A percentile compares a stretch with the other conserved stretches of the same genome.
Conservation (phyloP, 2,329 filamentous ascomycete genomes). For the Monosporascus sp. region DNA sequence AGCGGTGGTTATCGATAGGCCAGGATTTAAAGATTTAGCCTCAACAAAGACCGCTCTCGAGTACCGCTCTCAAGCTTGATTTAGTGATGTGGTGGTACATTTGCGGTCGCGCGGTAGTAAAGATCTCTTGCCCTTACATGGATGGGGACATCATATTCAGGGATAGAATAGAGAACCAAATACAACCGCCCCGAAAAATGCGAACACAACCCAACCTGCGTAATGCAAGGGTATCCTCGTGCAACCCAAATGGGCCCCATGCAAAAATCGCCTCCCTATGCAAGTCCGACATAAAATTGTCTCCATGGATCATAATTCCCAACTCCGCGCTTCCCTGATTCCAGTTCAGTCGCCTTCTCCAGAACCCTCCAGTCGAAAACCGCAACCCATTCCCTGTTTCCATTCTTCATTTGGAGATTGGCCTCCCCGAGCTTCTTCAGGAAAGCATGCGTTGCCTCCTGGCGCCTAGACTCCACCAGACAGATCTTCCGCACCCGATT, state of each 20-base stretch:
- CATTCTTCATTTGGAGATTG: slow-evolving; percentile 20
- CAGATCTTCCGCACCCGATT: slow-evolving; percentile 26
- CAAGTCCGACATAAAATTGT: slow-evolving; percentile 38
- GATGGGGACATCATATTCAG: too few species aligned
- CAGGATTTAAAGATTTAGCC: too few species aligned
- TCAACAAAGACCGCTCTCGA: too few species aligned
- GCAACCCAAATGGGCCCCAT: neutral
- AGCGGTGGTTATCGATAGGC: too few species aligned
- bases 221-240: neutral
- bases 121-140: too few species aligned
- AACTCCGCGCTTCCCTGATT: slow-evolving; percentile 29
- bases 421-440: slow-evolving; percentile 27
- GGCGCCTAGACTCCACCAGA: slow-evolving; percentile 35
- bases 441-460: slow-evolving; percentile 27
- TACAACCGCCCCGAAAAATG: too few species aligned
- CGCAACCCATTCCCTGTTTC: slow-evolving; percentile 31
- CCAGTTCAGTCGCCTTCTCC: slow-evolving; percentile 33
- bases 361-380: slow-evolving; percentile 45
- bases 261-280: slow-evolving; percentile 19
- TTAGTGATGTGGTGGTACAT: too few species aligned
- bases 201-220: neutral
- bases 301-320: slow-evolving; percentile 37
- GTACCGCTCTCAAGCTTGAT: too few species aligned
- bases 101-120: too few species aligned
- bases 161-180: too few species aligned